These are phyloP conservation scores for sunflower (Helianthus annuus) DNA, from an alignment of 129 eudicot genomes.

Conservation along the genomic window HanXRQr2.0-SUNRISE NC_035447.2:174365433-174365932, in stretches of 20 bases:
- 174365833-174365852: conserved; percentile 12
- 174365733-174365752: conserved; percentile 2
- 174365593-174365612: neutral
- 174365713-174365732: conserved; percentile 1
- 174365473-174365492: no score
- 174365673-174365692: conserved; percentile 7
- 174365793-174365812: conserved; percentile 15
- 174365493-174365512: no score
- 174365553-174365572: neutral
- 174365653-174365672: conserved; percentile 1
- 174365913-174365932: conserved; percentile 16
- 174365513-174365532: no score
- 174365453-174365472: no score
- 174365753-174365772: conserved; percentile 9
- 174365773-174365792: conserved; percentile 14
- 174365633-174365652: conserved; percentile 1
- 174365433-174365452: no score
- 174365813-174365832: conserved; percentile 16
- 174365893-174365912: conserved; percentile 16
- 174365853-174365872: conserved; percentile 15
- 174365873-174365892: conserved; percentile 12
- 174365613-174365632: neutral
- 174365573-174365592: neutral
- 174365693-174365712: neutral
- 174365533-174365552: no score